Percentiles rank a stretch among this genome's conserved stretches.
phyloP scores from a whole-genome alignment of 441 rosid genomes.

The Bocquillonia castaneifolia region DNA sequence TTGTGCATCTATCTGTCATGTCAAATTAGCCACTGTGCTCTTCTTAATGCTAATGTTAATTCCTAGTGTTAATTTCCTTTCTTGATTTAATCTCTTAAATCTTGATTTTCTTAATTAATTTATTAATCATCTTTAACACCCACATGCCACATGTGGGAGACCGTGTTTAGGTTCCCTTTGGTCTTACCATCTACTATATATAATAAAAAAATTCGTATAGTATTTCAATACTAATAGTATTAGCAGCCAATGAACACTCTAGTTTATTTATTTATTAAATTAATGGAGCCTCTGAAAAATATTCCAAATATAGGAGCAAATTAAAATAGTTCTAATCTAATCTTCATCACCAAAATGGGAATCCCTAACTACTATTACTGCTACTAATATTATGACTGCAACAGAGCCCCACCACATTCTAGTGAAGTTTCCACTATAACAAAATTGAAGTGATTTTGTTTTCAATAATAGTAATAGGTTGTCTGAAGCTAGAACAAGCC shows the following conservation, averaged over 20 bases:
- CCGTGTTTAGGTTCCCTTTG: conserved; percentile 47
- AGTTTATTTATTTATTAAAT: neutral
- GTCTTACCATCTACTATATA: neutral
- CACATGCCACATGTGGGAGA: conserved; percentile 80
- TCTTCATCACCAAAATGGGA: conserved; percentile 23
- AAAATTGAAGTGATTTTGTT: conserved; percentile 21
- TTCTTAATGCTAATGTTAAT: neutral
- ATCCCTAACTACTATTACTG: conserved; percentile 22
- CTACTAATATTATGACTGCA: neutral
- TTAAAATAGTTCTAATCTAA: neutral
- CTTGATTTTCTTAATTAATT: conserved; percentile 35
- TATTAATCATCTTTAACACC: conserved; percentile 40
- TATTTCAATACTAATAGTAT: conserved; percentile 8
- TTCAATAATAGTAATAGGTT: conserved; percentile 14
- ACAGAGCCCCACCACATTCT: conserved; percentile 1
- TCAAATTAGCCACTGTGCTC: neutral
- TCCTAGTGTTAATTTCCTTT: no score
- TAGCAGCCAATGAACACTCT: conserved; percentile 8
- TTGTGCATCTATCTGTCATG: conserved; percentile 28
- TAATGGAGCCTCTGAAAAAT: conserved; percentile 3
- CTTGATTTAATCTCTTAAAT: conserved; percentile 29
- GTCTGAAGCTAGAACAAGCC: conserved; percentile 12
- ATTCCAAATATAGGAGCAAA: neutral
- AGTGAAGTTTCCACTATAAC: conserved; percentile 23
- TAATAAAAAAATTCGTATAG: conserved; percentile 3